phyloP scores from a whole-genome alignment of 495 filamentous ascomycete species.

The Tuber umbilicatum region DNA sequence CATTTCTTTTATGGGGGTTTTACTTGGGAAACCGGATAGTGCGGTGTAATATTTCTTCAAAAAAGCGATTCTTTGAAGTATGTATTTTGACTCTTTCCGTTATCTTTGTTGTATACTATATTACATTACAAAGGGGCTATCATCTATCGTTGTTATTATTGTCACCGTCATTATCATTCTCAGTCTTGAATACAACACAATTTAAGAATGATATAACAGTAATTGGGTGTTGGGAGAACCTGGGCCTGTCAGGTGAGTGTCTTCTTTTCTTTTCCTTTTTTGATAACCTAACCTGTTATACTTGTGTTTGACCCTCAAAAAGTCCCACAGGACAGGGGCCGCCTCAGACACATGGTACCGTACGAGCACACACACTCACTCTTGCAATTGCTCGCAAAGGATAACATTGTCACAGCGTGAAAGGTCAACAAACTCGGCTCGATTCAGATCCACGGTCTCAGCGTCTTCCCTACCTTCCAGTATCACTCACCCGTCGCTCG shows the following conservation, averaged over 20 bases:
- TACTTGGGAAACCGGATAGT: neutral
- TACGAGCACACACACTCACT: neutral
- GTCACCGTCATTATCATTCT: neutral
- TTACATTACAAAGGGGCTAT: neutral
- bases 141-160: neutral
- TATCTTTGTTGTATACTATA: constrained; percentile 4
- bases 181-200: neutral
- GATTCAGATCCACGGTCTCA: neutral
- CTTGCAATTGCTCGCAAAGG: neutral
- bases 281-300: neutral
- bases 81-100: constrained; percentile 1
- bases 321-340: neutral
- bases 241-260: neutral
- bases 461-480: neutral
- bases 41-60: constrained; percentile 5
- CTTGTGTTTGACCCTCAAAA: neutral
- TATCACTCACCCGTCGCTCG: neutral
- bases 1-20: neutral
- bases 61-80: constrained; percentile 1
- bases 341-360: neutral
- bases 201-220: neutral
- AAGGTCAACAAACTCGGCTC: neutral
- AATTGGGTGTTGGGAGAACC: neutral
- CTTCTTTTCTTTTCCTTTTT: neutral
- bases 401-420: neutral